Evolutionary conservation across 2,329 filamentous ascomycete genomes (phyloP).

Genomic region (Monosporascus sp.): DNA sequence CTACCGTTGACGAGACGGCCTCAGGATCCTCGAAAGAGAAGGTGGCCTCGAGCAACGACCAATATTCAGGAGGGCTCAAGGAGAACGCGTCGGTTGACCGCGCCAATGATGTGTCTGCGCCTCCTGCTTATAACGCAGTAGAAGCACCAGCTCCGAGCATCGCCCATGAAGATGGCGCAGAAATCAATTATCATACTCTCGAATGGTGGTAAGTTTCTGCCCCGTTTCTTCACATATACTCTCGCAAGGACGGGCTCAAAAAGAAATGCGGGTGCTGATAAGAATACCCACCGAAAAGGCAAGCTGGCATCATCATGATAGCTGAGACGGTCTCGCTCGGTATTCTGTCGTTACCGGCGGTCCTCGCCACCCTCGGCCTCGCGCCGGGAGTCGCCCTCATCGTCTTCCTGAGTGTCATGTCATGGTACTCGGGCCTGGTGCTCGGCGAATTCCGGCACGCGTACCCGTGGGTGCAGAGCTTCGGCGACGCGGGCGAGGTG

Average conservation of each 20-base stretch:
- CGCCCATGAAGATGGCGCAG: conserved; percentile 7
- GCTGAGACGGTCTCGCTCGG: conserved; percentile 42
- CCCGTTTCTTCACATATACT: neutral
- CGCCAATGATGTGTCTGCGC: neutral
- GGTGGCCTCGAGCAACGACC: neutral
- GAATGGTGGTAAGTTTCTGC: conserved; percentile 30
- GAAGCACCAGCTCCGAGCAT: conserved; percentile 4
- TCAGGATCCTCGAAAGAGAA: neutral
- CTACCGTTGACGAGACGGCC: neutral
- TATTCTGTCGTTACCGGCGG: conserved; percentile 69
- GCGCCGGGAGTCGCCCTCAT: conserved; percentile 70
- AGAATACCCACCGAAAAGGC: conserved; percentile 22
- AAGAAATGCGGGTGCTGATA: neutral
- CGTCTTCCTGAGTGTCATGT: conserved; percentile 59
- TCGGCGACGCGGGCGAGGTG: conserved; percentile 60
- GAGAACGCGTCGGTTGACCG: neutral
- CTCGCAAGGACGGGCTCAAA: neutral
- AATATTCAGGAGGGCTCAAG: neutral
- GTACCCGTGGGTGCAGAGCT: conserved; percentile 62
- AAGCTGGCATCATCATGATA: conserved; percentile 39
- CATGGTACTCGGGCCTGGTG: conserved; percentile 54
- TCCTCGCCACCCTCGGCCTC: conserved; percentile 65
- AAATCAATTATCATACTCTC: conserved; percentile 32
- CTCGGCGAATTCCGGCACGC: conserved; percentile 65
- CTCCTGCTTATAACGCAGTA: neutral